Conservation (phyloP, 2,329 filamentous ascomycete species). For the Cyclaneusma minus region DNA sequence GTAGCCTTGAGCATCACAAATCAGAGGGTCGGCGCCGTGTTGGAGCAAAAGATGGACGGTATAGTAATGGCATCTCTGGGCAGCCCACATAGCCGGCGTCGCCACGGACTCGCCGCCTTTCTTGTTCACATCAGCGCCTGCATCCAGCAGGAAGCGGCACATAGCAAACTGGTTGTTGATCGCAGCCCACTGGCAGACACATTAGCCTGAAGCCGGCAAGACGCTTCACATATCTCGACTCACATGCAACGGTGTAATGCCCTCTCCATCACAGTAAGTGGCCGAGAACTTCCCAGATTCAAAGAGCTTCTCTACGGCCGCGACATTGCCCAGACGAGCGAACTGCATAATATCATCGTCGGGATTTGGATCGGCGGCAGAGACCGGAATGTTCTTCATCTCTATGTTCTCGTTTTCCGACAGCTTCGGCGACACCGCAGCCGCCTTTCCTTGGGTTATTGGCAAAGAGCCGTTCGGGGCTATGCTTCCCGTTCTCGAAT, state of each 20-base stretch:
- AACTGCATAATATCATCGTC: slow-evolving; percentile 92
- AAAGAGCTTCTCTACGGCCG: slow-evolving; percentile 78
- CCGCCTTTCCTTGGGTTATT: slow-evolving; percentile 38
- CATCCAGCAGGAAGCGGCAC: slow-evolving; percentile 84
- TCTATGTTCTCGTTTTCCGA: slow-evolving; percentile 24
- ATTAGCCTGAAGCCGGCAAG: slow-evolving; percentile 3
- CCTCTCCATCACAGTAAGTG: slow-evolving; percentile 74
- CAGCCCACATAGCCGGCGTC: slow-evolving; percentile 92
- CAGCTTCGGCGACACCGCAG: slow-evolving; percentile 36
- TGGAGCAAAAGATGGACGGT: slow-evolving; percentile 84
- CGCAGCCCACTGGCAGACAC: slow-evolving; percentile 65
- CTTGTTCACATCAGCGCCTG: slow-evolving; percentile 69
- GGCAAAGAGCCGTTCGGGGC: no score
- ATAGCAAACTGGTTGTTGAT: slow-evolving; percentile 98
- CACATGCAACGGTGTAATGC: slow-evolving; percentile 92
- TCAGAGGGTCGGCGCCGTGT: slow-evolving; percentile 79
- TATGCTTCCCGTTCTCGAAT: no score
- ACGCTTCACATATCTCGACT: slow-evolving; percentile 16
- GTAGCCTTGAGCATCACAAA: slow-evolving; percentile 90
- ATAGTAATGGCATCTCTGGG: slow-evolving; percentile 92
- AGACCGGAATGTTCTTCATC: slow-evolving; percentile 16
- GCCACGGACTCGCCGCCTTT: slow-evolving; percentile 93
- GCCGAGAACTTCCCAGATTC: slow-evolving; percentile 69
- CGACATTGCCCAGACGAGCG: slow-evolving; percentile 73
- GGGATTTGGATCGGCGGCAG: slow-evolving; percentile 10